phyloP scores from a whole-genome alignment of 805 yeast genomes.

The Starmerella floricola region DNA sequence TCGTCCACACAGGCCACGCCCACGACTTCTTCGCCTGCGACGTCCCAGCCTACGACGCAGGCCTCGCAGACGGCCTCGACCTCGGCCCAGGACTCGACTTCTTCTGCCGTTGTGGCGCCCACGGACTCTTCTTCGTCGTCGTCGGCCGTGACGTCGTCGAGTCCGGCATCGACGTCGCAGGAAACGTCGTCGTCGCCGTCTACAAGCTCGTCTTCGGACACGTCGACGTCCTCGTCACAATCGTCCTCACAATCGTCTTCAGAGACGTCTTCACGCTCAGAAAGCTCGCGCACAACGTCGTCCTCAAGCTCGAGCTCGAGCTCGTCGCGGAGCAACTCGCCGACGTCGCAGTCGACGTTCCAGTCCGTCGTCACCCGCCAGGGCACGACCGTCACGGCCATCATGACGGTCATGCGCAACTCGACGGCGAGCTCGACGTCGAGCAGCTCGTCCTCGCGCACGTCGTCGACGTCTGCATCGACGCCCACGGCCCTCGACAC shows the following conservation, averaged over 20 bases:
- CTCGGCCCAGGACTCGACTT: no score
- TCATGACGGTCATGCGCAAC: constrained; percentile 7
- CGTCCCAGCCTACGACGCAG: no score
- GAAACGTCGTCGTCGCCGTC: background rate
- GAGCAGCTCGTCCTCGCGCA: background rate
- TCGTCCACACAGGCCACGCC: no score
- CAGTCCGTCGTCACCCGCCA: background rate
- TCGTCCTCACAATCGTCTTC: background rate
- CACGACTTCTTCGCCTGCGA: no score
- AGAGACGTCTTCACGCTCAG: background rate
- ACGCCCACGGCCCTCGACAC: background rate
- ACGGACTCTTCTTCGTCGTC: background rate
- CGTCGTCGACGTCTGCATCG: constrained; percentile 3
- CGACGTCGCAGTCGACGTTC: background rate
- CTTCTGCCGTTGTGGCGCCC: background rate
- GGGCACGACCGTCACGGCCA: constrained; percentile 12
- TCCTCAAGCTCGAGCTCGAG: background rate
- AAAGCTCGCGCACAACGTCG: background rate
- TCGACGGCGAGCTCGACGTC: no score
- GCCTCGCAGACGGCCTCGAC: no score
- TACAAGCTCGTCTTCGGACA: background rate
- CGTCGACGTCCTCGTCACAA: background rate
- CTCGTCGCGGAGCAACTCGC: background rate
- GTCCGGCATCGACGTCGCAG: no score
- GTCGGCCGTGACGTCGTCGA: background rate